These are phyloP conservation scores for Apiotrichum brassicae DNA, from an alignment of 1,284 basidiomycete genomes.

Conservation along the genomic window DNA sequence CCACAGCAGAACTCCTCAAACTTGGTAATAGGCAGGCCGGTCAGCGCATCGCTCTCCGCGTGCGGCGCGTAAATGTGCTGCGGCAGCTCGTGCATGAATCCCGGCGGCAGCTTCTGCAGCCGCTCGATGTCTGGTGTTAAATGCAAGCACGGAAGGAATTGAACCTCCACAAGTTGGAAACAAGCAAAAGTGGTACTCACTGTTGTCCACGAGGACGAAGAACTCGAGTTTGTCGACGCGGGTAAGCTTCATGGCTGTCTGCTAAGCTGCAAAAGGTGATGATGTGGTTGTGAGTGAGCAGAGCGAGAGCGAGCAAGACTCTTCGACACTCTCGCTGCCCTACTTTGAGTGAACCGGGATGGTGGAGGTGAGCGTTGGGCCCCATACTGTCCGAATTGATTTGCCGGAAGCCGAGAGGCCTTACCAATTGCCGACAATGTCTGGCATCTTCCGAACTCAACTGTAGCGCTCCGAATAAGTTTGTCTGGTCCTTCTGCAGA, in stretches of 20 bases:
- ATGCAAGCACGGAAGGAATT: neutral
- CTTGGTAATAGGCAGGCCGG: conserved; percentile 61
- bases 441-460: too few species aligned
- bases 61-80: conserved; percentile 52
- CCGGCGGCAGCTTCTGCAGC: conserved; percentile 69
- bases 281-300: neutral
- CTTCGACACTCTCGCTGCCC: too few species aligned
- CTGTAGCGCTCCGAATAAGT: too few species aligned
- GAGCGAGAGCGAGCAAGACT: neutral
- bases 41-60: conserved; percentile 46
- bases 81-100: conserved; percentile 64
- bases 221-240: conserved; percentile 39
- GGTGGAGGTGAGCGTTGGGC: too few species aligned
- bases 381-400: too few species aligned
- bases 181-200: conserved; percentile 16
- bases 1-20: conserved; percentile 73
- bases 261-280: too few species aligned
- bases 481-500: too few species aligned
- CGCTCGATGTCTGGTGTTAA: conserved; percentile 45
- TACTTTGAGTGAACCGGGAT: too few species aligned
- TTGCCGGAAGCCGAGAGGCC: too few species aligned
- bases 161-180: too few species aligned
- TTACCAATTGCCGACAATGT: too few species aligned
- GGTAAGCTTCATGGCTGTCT: neutral
- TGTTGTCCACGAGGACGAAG: conserved; percentile 37